Evolutionary conservation across 306 rosid species (phyloP), one percentile per base, ranked within the genome.

Genomic region (Clitoria ternatea): DNA sequence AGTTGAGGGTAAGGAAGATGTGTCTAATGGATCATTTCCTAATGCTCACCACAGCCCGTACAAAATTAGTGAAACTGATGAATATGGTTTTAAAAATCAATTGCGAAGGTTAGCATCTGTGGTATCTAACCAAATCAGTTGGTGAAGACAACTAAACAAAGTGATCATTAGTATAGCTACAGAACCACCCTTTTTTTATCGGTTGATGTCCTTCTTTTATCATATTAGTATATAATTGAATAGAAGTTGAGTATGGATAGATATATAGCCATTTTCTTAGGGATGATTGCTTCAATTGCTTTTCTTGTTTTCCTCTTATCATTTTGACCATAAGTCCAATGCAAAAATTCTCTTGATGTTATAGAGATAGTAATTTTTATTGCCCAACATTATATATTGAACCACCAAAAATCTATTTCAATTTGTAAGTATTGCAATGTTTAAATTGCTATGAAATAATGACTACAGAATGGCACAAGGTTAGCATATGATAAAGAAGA

Each of bases 1-100:
- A 11, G 33, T 65, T 18, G 88, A 87, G 39, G 88, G 88, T 72
- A 94, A 80, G 75, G 96, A 87, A 83, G 96, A 94, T 20, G 98
- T 94, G 57, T 67, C 9, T 1, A 84, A 55, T 5, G 87, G 96
- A 68, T 78, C 90, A 13, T 94, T 94, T 77, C 98, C 98, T 1
- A 88, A 90, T 44, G 82, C 92, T 12, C 72, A 7, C 2, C 89
- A 87, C 57, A 90, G 85, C 79, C 97, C 95, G 0, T 94, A 94
- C 72, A 85, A 89, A 84, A 90, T 94, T 29, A 79, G 75, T 55
- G 67, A 76, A 48, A n/a, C 71, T 17, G 95, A 89, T 72, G 83
- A 79, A 24, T 6, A 79, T 42, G 84, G 76, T 47, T 90, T 90
- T 71, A 79, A 70, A 59, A 77, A 60, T 70, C 96, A 92, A 74